phyloP scores from a whole-genome alignment of 2,329 filamentous ascomycete species.

The Aspergillus fijiensis region DNA sequence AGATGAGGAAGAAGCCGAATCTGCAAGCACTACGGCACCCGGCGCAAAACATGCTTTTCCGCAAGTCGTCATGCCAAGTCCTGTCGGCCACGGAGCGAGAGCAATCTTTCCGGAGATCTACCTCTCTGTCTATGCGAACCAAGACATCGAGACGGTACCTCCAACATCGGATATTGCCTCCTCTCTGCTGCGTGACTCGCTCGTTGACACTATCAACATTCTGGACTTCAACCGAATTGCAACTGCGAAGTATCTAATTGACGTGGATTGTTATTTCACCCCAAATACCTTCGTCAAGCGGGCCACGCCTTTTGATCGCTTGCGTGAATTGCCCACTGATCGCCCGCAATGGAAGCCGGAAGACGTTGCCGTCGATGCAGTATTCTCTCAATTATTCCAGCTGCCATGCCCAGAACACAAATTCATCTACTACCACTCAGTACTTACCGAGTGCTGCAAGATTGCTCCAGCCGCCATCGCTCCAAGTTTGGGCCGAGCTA shows the following conservation, averaged over 20 bases:
- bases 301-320: slow-evolving; percentile 85
- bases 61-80: slow-evolving; percentile 69
- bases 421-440: slow-evolving; percentile 91
- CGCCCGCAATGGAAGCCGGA: slow-evolving; percentile 92
- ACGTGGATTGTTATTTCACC: slow-evolving; percentile 92
- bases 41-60: slow-evolving; percentile 75
- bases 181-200: slow-evolving; percentile 77
- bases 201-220: slow-evolving; percentile 91
- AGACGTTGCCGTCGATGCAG: slow-evolving; percentile 93
- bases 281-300: slow-evolving; percentile 89
- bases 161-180: slow-evolving; percentile 72
- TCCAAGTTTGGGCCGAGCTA: slow-evolving; percentile 87
- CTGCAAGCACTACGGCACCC: slow-evolving; percentile 58
- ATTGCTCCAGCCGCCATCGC: slow-evolving; percentile 95
- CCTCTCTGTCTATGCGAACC: slow-evolving; percentile 85
- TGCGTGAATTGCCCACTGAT: slow-evolving; percentile 64
- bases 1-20: neutral
- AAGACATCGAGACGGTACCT: slow-evolving; percentile 87
- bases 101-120: slow-evolving; percentile 89
- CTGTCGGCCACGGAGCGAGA: slow-evolving; percentile 70
- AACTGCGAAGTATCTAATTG: slow-evolving; percentile 84
- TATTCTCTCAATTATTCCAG: slow-evolving; percentile 92
- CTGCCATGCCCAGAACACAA: slow-evolving; percentile 87
- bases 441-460: slow-evolving; percentile 94
- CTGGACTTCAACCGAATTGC: slow-evolving; percentile 89